Evolutionary conservation across 805 yeast genomes (phyloP).

Genomic region (Wickerhamiella cacticola): DNA sequence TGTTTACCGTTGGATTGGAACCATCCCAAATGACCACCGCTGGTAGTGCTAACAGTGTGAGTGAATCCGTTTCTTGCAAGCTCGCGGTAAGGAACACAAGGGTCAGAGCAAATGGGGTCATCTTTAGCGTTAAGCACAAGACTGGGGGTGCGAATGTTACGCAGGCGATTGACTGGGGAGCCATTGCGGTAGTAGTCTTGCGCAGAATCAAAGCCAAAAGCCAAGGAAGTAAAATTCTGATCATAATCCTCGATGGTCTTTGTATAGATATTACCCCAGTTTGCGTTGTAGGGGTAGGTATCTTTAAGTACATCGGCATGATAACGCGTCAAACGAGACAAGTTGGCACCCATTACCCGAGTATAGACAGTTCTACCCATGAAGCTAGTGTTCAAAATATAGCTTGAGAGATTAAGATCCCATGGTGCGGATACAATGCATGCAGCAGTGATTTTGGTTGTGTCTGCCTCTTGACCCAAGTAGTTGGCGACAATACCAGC

Average conservation of each 20-base stretch:
- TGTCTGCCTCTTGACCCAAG: conserved; percentile 47
- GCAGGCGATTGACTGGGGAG: conserved; percentile 43
- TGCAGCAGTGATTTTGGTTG: conserved; percentile 39
- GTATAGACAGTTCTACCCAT: conserved; percentile 40
- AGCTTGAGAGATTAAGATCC: conserved; percentile 48
- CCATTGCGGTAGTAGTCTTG: conserved; percentile 54
- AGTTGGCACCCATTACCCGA: conserved; percentile 39
- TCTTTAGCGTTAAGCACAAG: conserved; percentile 53
- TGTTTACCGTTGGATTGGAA: conserved; percentile 46
- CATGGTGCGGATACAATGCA: conserved; percentile 57
- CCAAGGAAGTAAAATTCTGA: conserved; percentile 47
- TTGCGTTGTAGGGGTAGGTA: conserved; percentile 25
- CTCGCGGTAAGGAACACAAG: conserved; percentile 41
- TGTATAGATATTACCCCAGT: conserved; percentile 23
- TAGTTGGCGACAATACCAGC: conserved; percentile 61
- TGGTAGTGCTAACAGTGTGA: conserved; percentile 44
- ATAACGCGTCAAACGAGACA: conserved; percentile 33
- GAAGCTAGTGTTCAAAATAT: conserved; percentile 32
- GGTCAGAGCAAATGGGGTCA: conserved; percentile 58
- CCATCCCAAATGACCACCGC: conserved; percentile 83
- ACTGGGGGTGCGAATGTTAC: conserved; percentile 48
- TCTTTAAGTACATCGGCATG: conserved; percentile 34
- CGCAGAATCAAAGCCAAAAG: conserved; percentile 54
- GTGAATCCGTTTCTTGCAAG: conserved; percentile 47
- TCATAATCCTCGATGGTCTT: conserved; percentile 46